Conservation (phyloP, 192 early-diverging fungal genomes). For the Coemansia sp. region DNA sequence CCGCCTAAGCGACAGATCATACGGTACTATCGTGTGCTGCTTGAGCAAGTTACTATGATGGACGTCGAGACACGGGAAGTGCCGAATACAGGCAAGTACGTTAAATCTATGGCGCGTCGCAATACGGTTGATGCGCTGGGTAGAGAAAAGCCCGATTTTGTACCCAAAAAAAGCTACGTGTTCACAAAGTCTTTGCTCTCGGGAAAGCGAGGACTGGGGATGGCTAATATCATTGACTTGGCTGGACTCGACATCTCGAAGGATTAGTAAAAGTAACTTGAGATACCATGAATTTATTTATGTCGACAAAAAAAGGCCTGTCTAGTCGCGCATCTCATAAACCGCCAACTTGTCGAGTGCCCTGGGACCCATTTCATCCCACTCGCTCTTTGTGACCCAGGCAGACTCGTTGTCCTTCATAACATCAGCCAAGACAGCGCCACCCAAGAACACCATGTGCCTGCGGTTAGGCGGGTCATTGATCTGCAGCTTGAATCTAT, state of each 20-base stretch:
- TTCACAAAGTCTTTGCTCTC: slow-evolving; percentile 27
- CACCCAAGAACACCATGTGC: slow-evolving; percentile 98
- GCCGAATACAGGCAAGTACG: slow-evolving; percentile 17
- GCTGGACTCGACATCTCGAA: neutral
- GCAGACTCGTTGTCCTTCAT: slow-evolving; percentile 86
- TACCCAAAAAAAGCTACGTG: slow-evolving; percentile 17
- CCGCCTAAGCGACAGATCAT: slow-evolving; percentile 19
- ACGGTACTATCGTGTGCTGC: slow-evolving; percentile 34
- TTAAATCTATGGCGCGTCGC: slow-evolving; percentile 6
- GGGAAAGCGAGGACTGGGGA: slow-evolving; percentile 10
- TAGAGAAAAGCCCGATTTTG: slow-evolving; percentile 10
- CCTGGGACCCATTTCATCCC: slow-evolving; percentile 82
- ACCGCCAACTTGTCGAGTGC: slow-evolving; percentile 59
- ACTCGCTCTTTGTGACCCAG: slow-evolving; percentile 94
- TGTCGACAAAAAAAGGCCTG: slow-evolving; percentile 3
- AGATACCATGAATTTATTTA: neutral
- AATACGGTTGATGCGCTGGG: slow-evolving; percentile 9
- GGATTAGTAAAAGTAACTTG: neutral
- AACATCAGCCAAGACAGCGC: slow-evolving; percentile 92
- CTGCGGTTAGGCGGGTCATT: slow-evolving; percentile 97
- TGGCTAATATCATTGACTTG: slow-evolving; percentile 26
- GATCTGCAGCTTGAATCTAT: slow-evolving; percentile 95
- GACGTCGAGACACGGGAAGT: slow-evolving; percentile 11
- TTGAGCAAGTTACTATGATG: slow-evolving; percentile 26
- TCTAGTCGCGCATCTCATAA: slow-evolving; percentile 38